Conservation (phyloP, 257 asterid genomes). For the Nicotiana knightiana region DNA sequence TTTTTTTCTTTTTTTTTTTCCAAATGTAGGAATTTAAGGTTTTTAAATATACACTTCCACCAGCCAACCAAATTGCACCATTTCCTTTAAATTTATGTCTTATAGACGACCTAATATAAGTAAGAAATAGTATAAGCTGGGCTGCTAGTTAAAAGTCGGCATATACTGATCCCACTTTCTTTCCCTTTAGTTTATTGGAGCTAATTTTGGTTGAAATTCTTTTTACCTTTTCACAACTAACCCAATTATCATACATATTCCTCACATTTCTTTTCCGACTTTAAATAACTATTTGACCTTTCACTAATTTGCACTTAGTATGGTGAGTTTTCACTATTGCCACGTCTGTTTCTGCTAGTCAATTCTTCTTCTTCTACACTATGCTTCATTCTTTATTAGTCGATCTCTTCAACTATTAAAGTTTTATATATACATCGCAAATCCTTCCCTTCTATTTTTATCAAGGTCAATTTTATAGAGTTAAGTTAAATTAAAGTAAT, state of each 20-base stretch:
- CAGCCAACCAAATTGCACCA: constrained; percentile 11
- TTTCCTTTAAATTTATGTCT: neutral
- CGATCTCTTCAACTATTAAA: no score
- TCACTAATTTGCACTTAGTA: neutral
- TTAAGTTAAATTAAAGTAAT: neutral
- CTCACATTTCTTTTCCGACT: neutral
- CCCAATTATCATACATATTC: constrained; percentile 18
- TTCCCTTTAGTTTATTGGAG: constrained; percentile 5
- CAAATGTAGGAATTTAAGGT: constrained; percentile 36
- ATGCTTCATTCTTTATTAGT: neutral
- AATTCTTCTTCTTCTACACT: neutral
- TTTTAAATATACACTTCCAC: constrained; percentile 10
- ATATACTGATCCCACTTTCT: constrained; percentile 10
- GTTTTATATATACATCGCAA: no score
- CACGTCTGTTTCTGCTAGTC: neutral
- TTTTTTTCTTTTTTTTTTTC: constrained; percentile 18
- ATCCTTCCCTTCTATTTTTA: no score
- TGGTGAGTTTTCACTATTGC: constrained; percentile 2
- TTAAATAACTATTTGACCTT: constrained; percentile 27
- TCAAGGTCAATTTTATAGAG: neutral
- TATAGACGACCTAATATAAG: neutral
- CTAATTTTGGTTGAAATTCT: constrained; percentile 16
- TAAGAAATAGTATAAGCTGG: neutral
- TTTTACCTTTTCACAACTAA: constrained; percentile 8
- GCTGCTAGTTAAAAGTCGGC: constrained; percentile 15